These are phyloP conservation scores for Lipomyces sp. DNA, from an alignment of 805 yeast genomes.

Conservation along the genomic window DNA sequence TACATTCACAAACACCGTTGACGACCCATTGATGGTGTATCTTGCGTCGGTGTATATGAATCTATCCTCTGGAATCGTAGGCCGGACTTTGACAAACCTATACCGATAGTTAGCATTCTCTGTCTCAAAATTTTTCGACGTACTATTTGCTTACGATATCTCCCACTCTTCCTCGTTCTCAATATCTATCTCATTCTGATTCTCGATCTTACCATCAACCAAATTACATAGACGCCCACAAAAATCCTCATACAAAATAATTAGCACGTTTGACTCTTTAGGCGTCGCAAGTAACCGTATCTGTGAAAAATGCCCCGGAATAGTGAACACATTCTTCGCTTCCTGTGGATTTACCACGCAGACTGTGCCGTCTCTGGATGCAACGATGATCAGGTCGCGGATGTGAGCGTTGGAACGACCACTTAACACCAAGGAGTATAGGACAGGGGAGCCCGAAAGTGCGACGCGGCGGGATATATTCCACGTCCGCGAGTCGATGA, in stretches of 20 bases:
- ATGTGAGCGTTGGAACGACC: conserved; percentile 1
- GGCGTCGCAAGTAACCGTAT: conserved; percentile 20
- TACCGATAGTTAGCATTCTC: background rate
- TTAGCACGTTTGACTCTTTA: conserved; percentile 17
- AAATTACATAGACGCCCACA: conserved; percentile 17
- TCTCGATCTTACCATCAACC: conserved; percentile 24
- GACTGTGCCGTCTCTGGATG: conserved; percentile 26
- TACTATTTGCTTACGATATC: conserved; percentile 4
- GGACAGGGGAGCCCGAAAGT: conserved; percentile 24
- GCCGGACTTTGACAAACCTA: conserved; percentile 20
- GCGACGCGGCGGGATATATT: conserved; percentile 18
- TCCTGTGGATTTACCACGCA: conserved; percentile 15
- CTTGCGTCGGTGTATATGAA: conserved; percentile 23
- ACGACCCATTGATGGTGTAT: conserved; percentile 24
- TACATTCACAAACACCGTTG: conserved; percentile 25
- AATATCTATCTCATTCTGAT: conserved; percentile 11
- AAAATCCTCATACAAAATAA: conserved; percentile 23
- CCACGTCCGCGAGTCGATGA: conserved; percentile 13
- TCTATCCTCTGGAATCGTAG: conserved; percentile 22
- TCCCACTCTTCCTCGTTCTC: conserved; percentile 28
- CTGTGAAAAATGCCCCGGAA: conserved; percentile 27
- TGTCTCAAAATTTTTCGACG: background rate
- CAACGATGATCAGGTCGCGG: conserved; percentile 18
- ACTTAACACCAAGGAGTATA: conserved; percentile 11
- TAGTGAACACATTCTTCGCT: conserved; percentile 16